Conservation (phyloP, 1,284 basidiomycete genomes). For the Rhizopogon parksii region DNA sequence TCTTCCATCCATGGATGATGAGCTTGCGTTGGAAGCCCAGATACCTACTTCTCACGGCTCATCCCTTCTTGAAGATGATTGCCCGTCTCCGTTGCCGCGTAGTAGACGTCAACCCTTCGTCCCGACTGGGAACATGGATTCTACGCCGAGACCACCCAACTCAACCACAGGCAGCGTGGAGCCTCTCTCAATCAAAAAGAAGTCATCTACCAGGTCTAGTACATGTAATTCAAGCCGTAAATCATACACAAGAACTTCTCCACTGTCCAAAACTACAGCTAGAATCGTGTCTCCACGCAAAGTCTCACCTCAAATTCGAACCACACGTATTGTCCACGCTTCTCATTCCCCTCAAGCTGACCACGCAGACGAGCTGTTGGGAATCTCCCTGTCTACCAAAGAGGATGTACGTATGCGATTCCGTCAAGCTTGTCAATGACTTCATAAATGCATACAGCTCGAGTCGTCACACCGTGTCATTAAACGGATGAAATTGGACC, state of each 20-base stretch:
- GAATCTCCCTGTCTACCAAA: conserved; percentile 48
- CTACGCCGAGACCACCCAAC: conserved; percentile 38
- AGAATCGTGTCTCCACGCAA: conserved; percentile 45
- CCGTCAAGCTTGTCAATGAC: background rate
- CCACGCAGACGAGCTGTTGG: conserved; percentile 38
- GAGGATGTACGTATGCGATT: conserved; percentile 49
- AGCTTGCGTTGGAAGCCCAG: conserved; percentile 35
- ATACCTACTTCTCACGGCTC: conserved; percentile 28
- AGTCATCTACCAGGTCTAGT: conserved; percentile 46
- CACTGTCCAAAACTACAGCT: conserved; percentile 38
- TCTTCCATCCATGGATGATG: conserved; percentile 38
- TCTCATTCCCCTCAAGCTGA: conserved; percentile 27
- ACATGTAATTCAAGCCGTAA: conserved; percentile 40
- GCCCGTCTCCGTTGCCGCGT: conserved; percentile 50
- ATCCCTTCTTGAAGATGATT: conserved; percentile 14
- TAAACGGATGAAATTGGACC: conserved; percentile 63
- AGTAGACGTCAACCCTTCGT: conserved; percentile 62
- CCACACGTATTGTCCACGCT: conserved; percentile 14
- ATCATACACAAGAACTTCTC: conserved; percentile 38
- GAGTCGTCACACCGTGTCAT: conserved; percentile 58
- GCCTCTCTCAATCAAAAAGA: conserved; percentile 77
- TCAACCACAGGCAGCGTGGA: conserved; percentile 38
- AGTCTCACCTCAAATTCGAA: conserved; percentile 46
- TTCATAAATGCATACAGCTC: conserved; percentile 37
- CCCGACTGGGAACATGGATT: conserved; percentile 40